Percentiles rank a stretch among this genome's conserved stretches.
Evolutionary conservation across 208 protist species (phyloP).

Genomic region (Acanthamoeba lenticulata): DNA sequence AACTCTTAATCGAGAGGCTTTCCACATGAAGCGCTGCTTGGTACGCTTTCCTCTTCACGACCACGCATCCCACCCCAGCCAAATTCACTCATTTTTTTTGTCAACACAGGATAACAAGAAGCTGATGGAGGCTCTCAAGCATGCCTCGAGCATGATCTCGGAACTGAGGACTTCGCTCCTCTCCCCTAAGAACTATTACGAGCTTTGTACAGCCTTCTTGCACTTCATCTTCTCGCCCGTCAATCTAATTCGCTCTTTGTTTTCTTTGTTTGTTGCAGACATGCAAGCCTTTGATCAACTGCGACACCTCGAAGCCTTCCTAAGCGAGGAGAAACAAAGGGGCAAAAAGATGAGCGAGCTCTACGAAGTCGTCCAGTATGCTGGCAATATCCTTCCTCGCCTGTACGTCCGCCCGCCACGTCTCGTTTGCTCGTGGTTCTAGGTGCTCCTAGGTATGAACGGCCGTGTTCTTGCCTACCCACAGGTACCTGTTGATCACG

Average conservation of each 20-base stretch:
- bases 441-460: neutral
- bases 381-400: conserved; percentile 97
- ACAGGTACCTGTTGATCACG: conserved; percentile 89
- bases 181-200: conserved; percentile 98
- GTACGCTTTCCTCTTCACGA: conserved; percentile 67
- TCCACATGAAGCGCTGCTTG: conserved; percentile 88
- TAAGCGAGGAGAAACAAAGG: conserved; percentile 89
- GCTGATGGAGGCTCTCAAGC: conserved; percentile 92
- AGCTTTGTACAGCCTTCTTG: conserved; percentile 89
- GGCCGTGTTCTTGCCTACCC: neutral
- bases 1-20: conserved; percentile 87
- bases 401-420: conserved; percentile 91
- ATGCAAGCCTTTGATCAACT: conserved; percentile 94
- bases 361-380: conserved; percentile 98
- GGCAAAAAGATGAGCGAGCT: conserved; percentile 91
- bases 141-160: conserved; percentile 91
- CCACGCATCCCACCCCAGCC: neutral
- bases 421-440: neutral
- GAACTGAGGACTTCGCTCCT: conserved; percentile 95
- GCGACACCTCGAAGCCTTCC: conserved; percentile 90
- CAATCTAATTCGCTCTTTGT: neutral
- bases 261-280: conserved; percentile 77
- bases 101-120: conserved; percentile 86
- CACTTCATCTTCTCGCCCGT: neutral
- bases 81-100: conserved; percentile 1